A percentile compares a stretch with the other conserved stretches of the same genome.
Conservation (phyloP, 192 early-diverging fungal species). For the Tieghemiomyces parasiticus region DNA sequence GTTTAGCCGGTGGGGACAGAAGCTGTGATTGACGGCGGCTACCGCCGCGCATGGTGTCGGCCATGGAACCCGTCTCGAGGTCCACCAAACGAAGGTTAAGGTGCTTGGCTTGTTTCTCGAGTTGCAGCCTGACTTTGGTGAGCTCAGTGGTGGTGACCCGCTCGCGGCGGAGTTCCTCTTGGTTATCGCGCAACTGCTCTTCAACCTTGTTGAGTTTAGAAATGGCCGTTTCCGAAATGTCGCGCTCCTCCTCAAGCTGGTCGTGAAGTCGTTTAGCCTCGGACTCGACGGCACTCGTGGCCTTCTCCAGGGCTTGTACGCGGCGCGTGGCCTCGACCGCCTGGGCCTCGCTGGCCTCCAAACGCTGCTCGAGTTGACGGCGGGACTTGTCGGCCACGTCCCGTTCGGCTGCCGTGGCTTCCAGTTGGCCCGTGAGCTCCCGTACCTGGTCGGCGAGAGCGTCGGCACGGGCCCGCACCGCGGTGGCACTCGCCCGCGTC, state of each 20-base stretch:
- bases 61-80: conserved; percentile 50
- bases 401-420: conserved; percentile 54
- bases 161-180: conserved; percentile 46
- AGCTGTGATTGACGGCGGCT: too few relatives aligned
- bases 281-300: conserved; percentile 49
- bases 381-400: conserved; percentile 51
- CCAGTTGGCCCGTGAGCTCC: conserved; percentile 36
- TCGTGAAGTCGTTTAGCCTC: conserved; percentile 58
- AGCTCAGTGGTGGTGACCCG: conserved; percentile 53
- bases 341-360: conserved; percentile 51
- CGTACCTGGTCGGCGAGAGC: conserved; percentile 34
- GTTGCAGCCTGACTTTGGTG: conserved; percentile 51
- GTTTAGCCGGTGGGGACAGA: conserved; percentile 45
- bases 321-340: background rate
- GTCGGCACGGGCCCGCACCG: conserved; percentile 42
- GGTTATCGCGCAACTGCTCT: conserved; percentile 26
- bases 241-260: conserved; percentile 57
- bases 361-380: conserved; percentile 48
- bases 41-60: conserved; percentile 35
- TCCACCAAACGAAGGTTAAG: conserved; percentile 58
- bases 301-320: conserved; percentile 23
- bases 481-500: conserved; percentile 36
- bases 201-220: conserved; percentile 44
- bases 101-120: conserved; percentile 80
- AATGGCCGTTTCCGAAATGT: conserved; percentile 38